Evolutionary conservation across 2,329 filamentous ascomycete species (phyloP).

Genomic region (Xylariomycetidae sp.): DNA sequence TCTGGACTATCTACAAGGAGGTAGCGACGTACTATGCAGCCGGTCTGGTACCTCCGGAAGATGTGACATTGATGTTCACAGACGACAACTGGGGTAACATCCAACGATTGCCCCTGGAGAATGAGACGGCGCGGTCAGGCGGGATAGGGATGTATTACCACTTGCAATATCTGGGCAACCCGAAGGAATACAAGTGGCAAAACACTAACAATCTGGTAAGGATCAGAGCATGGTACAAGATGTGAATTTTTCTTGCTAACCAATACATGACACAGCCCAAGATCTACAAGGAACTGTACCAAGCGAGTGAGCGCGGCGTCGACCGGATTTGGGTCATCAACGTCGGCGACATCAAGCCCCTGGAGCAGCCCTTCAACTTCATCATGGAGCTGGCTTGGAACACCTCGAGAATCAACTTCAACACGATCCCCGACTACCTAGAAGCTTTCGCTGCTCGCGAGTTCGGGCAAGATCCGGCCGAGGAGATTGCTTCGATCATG

Average conservation of each 20-base stretch:
- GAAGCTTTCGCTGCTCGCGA: constrained; percentile 42
- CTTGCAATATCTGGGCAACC: constrained; percentile 47
- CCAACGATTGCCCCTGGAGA: constrained; percentile 53
- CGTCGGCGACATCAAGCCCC: constrained; percentile 61
- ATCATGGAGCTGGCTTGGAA: constrained; percentile 46
- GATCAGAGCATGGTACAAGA: constrained; percentile 42
- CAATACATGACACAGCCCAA: constrained; percentile 7
- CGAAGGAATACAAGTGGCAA: constrained; percentile 53
- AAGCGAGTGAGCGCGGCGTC: constrained; percentile 54
- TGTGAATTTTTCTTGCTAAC: background rate
- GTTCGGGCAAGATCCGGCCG: constrained; percentile 42
- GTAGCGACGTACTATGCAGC: constrained; percentile 54
- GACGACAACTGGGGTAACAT: constrained; percentile 69
- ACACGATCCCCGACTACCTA: constrained; percentile 37
- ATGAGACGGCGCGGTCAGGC: constrained; percentile 55
- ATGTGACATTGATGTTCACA: constrained; percentile 64
- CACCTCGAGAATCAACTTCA: constrained; percentile 38
- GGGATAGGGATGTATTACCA: constrained; percentile 61
- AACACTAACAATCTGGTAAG: constrained; percentile 61
- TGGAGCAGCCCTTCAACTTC: constrained; percentile 27
- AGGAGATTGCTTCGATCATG: constrained; percentile 44
- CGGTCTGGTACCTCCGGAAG: constrained; percentile 44
- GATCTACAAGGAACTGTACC: constrained; percentile 43
- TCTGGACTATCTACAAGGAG: constrained; percentile 63
- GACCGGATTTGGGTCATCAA: constrained; percentile 64